Conservation (phyloP, 352 stramenopile genomes). For the Aphanomyces astaci region DNA sequence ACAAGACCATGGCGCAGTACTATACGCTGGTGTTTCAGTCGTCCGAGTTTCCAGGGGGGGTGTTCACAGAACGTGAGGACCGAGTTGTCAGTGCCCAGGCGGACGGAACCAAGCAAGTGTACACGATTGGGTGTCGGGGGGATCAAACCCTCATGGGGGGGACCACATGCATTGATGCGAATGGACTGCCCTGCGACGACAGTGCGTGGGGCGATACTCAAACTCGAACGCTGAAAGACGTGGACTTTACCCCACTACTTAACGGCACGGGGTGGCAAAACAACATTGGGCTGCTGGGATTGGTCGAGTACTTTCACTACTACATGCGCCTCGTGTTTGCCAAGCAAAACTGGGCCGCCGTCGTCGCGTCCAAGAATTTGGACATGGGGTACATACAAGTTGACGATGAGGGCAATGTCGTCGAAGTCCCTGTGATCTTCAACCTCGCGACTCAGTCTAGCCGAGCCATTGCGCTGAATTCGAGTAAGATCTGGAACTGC, state of each 20-base stretch:
- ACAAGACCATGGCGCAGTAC: constrained; percentile 28
- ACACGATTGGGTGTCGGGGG: neutral
- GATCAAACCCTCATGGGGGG: neutral
- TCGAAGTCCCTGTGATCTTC: neutral
- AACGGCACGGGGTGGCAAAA: neutral
- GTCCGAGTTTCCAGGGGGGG: constrained; percentile 29
- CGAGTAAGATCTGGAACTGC: neutral
- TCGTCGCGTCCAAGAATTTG: neutral
- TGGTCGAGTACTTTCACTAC: neutral
- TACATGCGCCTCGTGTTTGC: neutral
- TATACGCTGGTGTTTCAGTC: constrained; percentile 35
- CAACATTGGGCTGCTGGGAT: neutral
- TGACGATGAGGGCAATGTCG: too few relatives aligned
- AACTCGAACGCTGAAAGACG: neutral
- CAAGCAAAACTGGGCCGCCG: neutral
- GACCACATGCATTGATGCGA: neutral
- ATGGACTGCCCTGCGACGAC: neutral
- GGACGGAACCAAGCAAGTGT: neutral
- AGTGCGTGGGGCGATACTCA: neutral
- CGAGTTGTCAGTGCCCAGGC: neutral
- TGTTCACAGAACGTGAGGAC: neutral
- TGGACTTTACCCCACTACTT: neutral
- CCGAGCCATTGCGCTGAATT: neutral
- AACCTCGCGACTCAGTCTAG: neutral
- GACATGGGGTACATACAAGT: neutral